These are phyloP conservation scores for Monosporozyma unispora DNA, from an alignment of 805 yeast genomes.

Conservation along the genomic window DNA sequence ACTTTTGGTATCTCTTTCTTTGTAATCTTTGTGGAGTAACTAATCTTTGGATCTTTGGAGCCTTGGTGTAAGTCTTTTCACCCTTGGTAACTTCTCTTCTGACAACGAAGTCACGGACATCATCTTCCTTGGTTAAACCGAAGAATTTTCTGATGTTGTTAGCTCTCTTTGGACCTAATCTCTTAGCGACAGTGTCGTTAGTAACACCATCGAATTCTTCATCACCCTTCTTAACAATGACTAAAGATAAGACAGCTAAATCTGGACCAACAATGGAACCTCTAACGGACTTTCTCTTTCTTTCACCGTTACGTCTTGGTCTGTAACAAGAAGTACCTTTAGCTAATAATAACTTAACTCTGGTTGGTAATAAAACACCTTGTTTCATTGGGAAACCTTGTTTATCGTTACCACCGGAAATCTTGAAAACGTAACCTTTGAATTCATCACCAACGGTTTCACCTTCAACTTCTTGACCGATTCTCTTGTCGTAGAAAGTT, in stretches of 20 bases:
- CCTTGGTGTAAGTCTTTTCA: constrained; percentile 98
- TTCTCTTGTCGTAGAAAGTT: constrained; percentile 97
- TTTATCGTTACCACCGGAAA: constrained; percentile 99
- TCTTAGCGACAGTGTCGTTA: constrained; percentile 90
- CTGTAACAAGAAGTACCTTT: constrained; percentile 98
- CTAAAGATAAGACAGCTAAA: constrained; percentile 89
- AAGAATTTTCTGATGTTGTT: constrained; percentile 99
- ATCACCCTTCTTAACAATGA: constrained; percentile 96
- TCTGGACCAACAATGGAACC: constrained; percentile 98
- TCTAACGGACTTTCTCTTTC: constrained; percentile 99
- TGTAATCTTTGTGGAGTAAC: constrained; percentile 98
- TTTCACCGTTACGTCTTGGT: constrained; percentile 99
- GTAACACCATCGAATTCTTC: constrained; percentile 92
- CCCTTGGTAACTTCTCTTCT: constrained; percentile 98
- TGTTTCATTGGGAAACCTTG: constrained; percentile 99
- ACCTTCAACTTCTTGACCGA: constrained; percentile 99
- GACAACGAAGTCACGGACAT: constrained; percentile 72
- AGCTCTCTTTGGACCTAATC: constrained; percentile 99
- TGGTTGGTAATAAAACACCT: constrained; percentile 99
- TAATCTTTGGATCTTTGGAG: constrained; percentile 99
- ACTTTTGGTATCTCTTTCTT: constrained; percentile 95
- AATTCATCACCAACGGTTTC: constrained; percentile 97
- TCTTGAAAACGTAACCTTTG: constrained; percentile 98
- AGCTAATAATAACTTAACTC: constrained; percentile 91
- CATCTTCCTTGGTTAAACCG: constrained; percentile 54